Base-by-base conservation (phyloP, 2,329 filamentous ascomycete genomes). In the Lasiodiplodia sp. region DNA sequence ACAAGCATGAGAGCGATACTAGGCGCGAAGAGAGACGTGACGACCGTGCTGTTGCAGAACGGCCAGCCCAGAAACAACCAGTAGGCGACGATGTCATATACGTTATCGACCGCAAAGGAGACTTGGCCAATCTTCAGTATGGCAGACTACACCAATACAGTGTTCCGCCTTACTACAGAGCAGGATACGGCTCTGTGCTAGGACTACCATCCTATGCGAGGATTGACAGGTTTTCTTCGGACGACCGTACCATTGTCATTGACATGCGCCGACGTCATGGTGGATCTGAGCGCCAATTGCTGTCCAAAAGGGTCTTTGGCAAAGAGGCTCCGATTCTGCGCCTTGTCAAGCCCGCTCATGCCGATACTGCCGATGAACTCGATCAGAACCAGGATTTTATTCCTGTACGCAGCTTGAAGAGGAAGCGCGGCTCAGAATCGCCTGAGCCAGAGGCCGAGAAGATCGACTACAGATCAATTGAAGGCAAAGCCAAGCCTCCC, bases 61-160 rank as follows among this genome's bases (percentile, higher is more conserved):
- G 16, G 6, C 44, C n/a, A 23, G 12, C 21, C 1, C 38, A 31
- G 21, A 21, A 18, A n/a, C 58, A 51, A 25, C 2, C 40, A 11
- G 58, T 63, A 25, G 49, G 11, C 16, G 40, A 63, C n/a, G 58
- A 63, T 34, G 40, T 63, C 8, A 34, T 63, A 25, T 63, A 88
- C 76, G 73, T 88, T 55, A 74, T 92, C 64, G 95, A 98, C 78
- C 88, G 83, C 52, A 89, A 88, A 74, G 94, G 95, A 0, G 95
- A 98, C 74, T 82, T 86, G 4, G 86, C 93, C 58, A 93, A 96
- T 71, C 78, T 91, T 55, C 86, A 86, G 31, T 97, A 94, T 77
- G 92, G 92, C 2, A 86, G 87, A 34, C 85, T 92, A 49, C 89
- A 97, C 76, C 88, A 87, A 44, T 92, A 91, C 71, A 87, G 86